Percentiles rank a stretch among this genome's conserved stretches.
Conservation (phyloP, 257 asterid genomes). For the Penstemon barbatus region DNA sequence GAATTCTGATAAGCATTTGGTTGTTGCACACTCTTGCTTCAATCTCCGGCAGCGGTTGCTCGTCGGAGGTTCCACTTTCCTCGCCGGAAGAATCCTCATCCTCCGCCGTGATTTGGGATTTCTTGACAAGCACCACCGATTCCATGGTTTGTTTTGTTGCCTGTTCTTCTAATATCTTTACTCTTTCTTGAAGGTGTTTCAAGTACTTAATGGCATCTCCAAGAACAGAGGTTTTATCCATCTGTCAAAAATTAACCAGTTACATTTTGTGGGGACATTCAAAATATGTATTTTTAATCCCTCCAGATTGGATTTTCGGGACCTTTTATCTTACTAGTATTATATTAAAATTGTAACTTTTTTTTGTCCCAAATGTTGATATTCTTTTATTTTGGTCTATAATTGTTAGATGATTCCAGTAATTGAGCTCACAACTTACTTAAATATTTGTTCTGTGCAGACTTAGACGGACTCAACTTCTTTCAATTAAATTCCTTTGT, state of each 20-base stretch:
- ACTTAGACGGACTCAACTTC: too few relatives aligned
- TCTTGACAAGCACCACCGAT: slow-evolving; percentile 26
- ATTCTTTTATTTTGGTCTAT: too few relatives aligned
- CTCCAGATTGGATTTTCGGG: too few relatives aligned
- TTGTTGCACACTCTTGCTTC: slow-evolving; percentile 32
- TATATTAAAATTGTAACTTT: too few relatives aligned
- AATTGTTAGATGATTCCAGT: too few relatives aligned
- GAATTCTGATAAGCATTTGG: slow-evolving; percentile 30
- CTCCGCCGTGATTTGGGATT: background rate
- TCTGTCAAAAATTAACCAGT: background rate
- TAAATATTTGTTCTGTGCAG: too few relatives aligned
- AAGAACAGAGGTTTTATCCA: slow-evolving; percentile 31
- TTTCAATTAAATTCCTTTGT: too few relatives aligned
- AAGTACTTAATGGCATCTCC: slow-evolving; percentile 27
- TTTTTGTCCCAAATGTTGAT: too few relatives aligned
- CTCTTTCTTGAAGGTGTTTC: slow-evolving; percentile 25
- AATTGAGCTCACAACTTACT: too few relatives aligned
- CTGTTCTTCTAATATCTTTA: slow-evolving; percentile 21
- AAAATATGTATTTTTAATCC: too few relatives aligned
- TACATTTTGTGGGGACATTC: too few relatives aligned
- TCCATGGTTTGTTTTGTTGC: slow-evolving; percentile 20
- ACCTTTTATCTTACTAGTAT: too few relatives aligned
- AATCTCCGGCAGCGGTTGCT: slow-evolving; percentile 22
- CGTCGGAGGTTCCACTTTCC: slow-evolving; percentile 3
- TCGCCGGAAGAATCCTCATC: background rate